Conservation (phyloP, 2,329 filamentous ascomycete species). For the Massarina eburnea region DNA sequence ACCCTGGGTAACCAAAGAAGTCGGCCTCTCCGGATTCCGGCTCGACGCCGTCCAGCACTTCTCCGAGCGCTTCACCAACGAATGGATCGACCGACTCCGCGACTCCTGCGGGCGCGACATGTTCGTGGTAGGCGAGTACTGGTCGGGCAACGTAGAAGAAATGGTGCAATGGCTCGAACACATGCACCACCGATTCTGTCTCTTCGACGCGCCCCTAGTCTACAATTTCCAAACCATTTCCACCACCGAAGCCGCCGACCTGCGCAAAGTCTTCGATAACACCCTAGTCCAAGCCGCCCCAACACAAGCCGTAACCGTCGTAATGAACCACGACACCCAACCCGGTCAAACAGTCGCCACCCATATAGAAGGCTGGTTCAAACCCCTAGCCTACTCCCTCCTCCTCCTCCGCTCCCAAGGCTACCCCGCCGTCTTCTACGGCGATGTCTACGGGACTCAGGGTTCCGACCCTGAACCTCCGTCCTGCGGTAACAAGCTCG, state of each 20-base stretch:
- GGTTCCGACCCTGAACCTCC: conserved; percentile 55
- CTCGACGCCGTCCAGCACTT: conserved; percentile 76
- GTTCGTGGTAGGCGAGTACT: conserved; percentile 72
- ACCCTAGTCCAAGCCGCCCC: conserved; percentile 60
- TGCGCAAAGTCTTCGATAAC: conserved; percentile 64
- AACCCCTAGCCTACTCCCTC: conserved; percentile 70
- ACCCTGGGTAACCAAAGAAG: conserved; percentile 63
- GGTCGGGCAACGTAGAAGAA: conserved; percentile 60
- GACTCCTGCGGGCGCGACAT: conserved; percentile 52
- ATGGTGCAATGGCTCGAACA: conserved; percentile 60
- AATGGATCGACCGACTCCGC: conserved; percentile 62
- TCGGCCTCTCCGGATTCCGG: conserved; percentile 66
- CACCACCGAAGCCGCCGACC: conserved; percentile 58
- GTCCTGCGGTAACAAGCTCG: conserved; percentile 57
- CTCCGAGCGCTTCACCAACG: conserved; percentile 64
- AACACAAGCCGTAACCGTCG: conserved; percentile 64
- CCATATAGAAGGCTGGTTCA: conserved; percentile 67
- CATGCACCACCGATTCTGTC: conserved; percentile 56
- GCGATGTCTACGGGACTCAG: conserved; percentile 67
- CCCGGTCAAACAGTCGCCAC: conserved; percentile 65
- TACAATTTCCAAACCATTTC: conserved; percentile 67
- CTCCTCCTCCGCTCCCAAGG: conserved; percentile 67
- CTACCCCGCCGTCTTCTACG: conserved; percentile 70
- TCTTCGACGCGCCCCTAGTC: conserved; percentile 70
- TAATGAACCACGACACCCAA: conserved; percentile 73